Conservation (phyloP, 2,329 filamentous ascomycete genomes). For the Zasmidium angulare region DNA sequence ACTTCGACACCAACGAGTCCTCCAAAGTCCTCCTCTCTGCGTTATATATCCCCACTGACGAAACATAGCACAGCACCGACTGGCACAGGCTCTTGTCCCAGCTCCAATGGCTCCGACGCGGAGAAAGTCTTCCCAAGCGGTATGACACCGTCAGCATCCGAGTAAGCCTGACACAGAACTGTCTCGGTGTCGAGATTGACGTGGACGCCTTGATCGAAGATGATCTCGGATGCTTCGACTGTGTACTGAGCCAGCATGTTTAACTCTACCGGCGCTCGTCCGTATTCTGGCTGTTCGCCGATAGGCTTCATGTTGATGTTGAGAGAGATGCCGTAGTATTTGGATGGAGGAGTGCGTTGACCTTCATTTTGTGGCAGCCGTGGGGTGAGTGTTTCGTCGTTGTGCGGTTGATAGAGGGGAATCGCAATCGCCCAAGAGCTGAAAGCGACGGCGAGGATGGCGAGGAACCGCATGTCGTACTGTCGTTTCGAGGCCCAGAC, state of each 20-base stretch:
- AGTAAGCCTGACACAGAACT: conserved; percentile 19
- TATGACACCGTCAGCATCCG: conserved; percentile 12
- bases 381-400: neutral
- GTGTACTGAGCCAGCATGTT: conserved; percentile 12
- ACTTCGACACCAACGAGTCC: neutral
- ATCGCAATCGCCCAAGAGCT: neutral
- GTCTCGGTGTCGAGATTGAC: conserved; percentile 5
- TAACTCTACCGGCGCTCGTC: conserved; percentile 17
- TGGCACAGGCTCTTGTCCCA: conserved; percentile 2
- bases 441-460: neutral
- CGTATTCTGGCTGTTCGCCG: conserved; percentile 6
- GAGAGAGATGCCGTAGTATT: conserved; percentile 15
- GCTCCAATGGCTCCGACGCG: neutral
- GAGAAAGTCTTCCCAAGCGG: neutral
- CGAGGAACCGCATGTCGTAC: neutral
- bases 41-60: conserved; percentile 2
- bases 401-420: neutral
- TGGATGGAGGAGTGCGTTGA: neutral
- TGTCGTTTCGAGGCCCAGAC: neutral
- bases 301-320: conserved; percentile 8
- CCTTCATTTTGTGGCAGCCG: neutral
- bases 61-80: conserved; percentile 6
- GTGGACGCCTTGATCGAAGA: conserved; percentile 14
- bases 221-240: conserved; percentile 8
- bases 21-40: neutral